Evolutionary conservation across 139 green algal species (phyloP), one percentile per base, ranked within the genome.

Genomic region (Bryopsis sp.): DNA sequence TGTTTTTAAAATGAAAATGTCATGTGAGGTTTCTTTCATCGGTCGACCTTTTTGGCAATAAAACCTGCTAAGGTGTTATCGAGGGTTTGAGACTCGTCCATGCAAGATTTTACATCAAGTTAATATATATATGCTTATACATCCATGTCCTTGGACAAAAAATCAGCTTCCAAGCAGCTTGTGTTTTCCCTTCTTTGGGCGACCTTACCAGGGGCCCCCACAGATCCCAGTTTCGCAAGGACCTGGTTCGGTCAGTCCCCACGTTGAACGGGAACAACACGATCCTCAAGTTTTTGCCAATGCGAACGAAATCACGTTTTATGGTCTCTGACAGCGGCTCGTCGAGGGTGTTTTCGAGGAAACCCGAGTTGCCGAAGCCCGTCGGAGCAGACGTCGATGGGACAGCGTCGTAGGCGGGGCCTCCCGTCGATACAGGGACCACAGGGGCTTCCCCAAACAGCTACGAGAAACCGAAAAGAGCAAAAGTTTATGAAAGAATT

Each of bases 161-260:
- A n/a, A n/a, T n/a, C n/a, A n/a, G n/a, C n/a, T n/a, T n/a, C n/a
- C n/a, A n/a, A n/a, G n/a, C n/a, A n/a, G n/a, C n/a, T n/a, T n/a
- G n/a, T n/a, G n/a, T n/a, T n/a, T n/a, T n/a, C n/a, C n/a, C n/a
- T n/a, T n/a, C n/a, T n/a, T n/a, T n/a, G n/a, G n/a, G n/a, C n/a
- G n/a, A n/a, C n/a, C 90, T 72, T 37, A 97, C 85, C 86, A 98
- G 86, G 2, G 94, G 94, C 0, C 94, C 94, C 92, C 92, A 99
- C 3, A 99, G 77, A 76, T 99, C 94, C 94, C 94, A 99, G 69
- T 99, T 96, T 2, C 88, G 65, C 47, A 98, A 73, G 3, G 90
- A 88, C 8, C 85, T 78, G 6, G 71, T 72, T 60, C 90, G 81
- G 58, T 87, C 79, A 11, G 71, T 74, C 32, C 88, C 78, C 48